Evolutionary conservation across 495 filamentous ascomycete species (phyloP).

Genomic region (Aspergillus indologenus): DNA sequence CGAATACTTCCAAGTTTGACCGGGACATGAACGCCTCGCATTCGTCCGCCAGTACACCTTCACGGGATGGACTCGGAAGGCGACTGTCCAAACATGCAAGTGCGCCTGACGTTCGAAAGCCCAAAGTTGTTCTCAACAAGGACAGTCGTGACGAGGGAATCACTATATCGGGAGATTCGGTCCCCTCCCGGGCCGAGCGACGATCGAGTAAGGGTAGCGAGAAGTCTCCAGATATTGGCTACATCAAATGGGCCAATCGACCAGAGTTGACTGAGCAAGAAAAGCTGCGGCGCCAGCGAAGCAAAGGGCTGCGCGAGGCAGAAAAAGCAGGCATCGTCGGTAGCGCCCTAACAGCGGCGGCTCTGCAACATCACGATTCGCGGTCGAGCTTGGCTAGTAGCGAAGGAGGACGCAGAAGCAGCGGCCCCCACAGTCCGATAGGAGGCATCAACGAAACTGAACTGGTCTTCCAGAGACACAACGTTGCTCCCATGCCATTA

Average conservation of each 20-base stretch:
- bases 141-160: slow-evolving; percentile 58
- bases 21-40: slow-evolving; percentile 57
- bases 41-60: slow-evolving; percentile 57
- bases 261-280: slow-evolving; percentile 51
- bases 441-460: slow-evolving; percentile 57
- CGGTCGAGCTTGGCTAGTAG: slow-evolving; percentile 53
- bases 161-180: slow-evolving; percentile 50
- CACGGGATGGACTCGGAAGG: slow-evolving; percentile 56
- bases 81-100: slow-evolving; percentile 67
- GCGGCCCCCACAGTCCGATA: slow-evolving; percentile 39
- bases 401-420: slow-evolving; percentile 46
- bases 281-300: slow-evolving; percentile 53
- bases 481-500: slow-evolving; percentile 77
- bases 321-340: slow-evolving; percentile 53
- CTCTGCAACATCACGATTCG: slow-evolving; percentile 64
- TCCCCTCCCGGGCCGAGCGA: slow-evolving; percentile 43
- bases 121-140: slow-evolving; percentile 61
- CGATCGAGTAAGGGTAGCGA: slow-evolving; percentile 44
- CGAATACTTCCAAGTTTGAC: slow-evolving; percentile 62
- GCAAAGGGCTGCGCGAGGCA: slow-evolving; percentile 58
- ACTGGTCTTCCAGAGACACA: slow-evolving; percentile 59
- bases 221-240: slow-evolving; percentile 44
- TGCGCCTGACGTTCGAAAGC: slow-evolving; percentile 64
- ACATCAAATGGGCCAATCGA: slow-evolving; percentile 47
- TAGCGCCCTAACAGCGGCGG: slow-evolving; percentile 59